These are phyloP conservation scores for Schizosaccharomyces versatilis DNA, from an alignment of 1,139 yeast genomes.

Conservation along the genomic window DNA sequence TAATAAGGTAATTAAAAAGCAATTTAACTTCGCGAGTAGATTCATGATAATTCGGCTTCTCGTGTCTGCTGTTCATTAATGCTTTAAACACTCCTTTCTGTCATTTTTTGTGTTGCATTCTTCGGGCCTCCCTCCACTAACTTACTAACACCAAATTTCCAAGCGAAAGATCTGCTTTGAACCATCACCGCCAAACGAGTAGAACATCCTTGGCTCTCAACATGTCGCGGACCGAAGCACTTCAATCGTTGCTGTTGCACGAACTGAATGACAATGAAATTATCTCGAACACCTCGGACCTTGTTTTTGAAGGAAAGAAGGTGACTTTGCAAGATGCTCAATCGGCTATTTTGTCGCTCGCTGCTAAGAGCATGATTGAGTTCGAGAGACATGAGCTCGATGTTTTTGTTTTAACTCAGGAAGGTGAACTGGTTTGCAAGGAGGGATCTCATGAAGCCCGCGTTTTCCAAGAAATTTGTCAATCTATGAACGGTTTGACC, in stretches of 20 bases:
- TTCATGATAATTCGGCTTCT: too few relatives aligned
- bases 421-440: constrained; percentile 56
- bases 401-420: constrained; percentile 51
- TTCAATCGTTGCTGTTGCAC: not conserved
- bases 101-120: too few relatives aligned
- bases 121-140: too few relatives aligned
- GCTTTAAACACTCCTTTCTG: too few relatives aligned
- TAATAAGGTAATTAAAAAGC: too few relatives aligned
- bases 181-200: too few relatives aligned
- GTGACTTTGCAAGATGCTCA: constrained; percentile 1
- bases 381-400: constrained; percentile 57
- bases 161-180: too few relatives aligned
- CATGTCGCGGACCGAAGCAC: not conserved
- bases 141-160: too few relatives aligned
- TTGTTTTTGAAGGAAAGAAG: constrained; percentile 1
- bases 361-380: constrained; percentile 30
- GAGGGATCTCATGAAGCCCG: constrained; percentile 83
- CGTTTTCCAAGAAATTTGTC: constrained; percentile 51
- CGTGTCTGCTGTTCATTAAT: too few relatives aligned
- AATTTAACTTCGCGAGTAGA: too few relatives aligned
- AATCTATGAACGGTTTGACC: constrained; percentile 56
- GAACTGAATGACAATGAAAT: not conserved
- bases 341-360: constrained; percentile 2
- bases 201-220: not conserved
- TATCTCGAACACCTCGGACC: not conserved